These are phyloP conservation scores for Beauveria brongniartii DNA, from an alignment of 2,329 filamentous ascomycete genomes.

Conservation along the genomic window DNA sequence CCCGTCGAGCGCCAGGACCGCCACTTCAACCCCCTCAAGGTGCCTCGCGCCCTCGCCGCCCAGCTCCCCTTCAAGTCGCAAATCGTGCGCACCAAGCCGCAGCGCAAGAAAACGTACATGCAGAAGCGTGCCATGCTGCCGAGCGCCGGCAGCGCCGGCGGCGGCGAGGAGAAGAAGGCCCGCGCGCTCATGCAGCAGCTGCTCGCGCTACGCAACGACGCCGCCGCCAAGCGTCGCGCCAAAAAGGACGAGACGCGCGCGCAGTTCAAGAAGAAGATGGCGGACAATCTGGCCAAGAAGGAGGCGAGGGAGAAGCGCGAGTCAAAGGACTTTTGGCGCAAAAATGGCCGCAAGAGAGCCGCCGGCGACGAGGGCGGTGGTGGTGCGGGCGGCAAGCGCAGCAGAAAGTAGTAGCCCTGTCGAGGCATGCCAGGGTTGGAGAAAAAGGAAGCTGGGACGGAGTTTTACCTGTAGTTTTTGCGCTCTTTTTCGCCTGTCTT, in stretches of 20 bases:
- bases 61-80: slow-evolving; percentile 90
- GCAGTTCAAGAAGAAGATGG: slow-evolving; percentile 75
- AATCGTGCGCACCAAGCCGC: slow-evolving; percentile 71
- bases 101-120: slow-evolving; percentile 77
- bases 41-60: slow-evolving; percentile 73
- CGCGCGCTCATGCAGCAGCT: slow-evolving; percentile 88
- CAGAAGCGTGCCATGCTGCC: slow-evolving; percentile 87
- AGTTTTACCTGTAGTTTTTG: not conserved
- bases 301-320: slow-evolving; percentile 81
- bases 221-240: slow-evolving; percentile 68
- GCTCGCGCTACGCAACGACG: slow-evolving; percentile 82
- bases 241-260: slow-evolving; percentile 85
- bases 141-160: slow-evolving; percentile 48
- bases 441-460: not conserved
- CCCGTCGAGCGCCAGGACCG: slow-evolving; percentile 56
- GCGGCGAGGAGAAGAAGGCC: slow-evolving; percentile 82
- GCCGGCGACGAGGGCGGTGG: slow-evolving; percentile 33
- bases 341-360: slow-evolving; percentile 68
- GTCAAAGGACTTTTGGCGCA: slow-evolving; percentile 84
- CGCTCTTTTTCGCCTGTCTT: not conserved
- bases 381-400: slow-evolving; percentile 26
- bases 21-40: slow-evolving; percentile 70
- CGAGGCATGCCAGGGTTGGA: not conserved
- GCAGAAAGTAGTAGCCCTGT: slow-evolving; percentile 4
- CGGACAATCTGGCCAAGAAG: slow-evolving; percentile 77